Evolutionary conservation across 2,329 filamentous ascomycete genomes (phyloP).

Genomic region (Colletotrichum australisinense): DNA sequence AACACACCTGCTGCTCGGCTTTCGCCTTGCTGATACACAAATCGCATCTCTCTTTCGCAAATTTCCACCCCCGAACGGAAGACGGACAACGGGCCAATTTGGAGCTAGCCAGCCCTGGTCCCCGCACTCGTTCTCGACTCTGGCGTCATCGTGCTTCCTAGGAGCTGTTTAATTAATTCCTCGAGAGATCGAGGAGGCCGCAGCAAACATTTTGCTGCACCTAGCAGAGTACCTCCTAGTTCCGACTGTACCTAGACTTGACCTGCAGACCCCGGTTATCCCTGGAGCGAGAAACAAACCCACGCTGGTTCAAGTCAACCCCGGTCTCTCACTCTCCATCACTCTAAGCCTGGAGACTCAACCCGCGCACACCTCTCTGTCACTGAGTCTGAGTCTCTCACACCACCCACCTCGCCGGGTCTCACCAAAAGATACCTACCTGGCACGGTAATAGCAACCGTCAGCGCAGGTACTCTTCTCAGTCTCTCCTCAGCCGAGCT

Average conservation of each 20-base stretch:
- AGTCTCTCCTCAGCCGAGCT: constrained; percentile 18
- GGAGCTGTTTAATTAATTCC: constrained; percentile 16
- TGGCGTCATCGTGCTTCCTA: constrained; percentile 36
- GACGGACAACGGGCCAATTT: neutral
- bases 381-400: neutral
- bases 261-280: constrained; percentile 8
- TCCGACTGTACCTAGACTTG: neutral
- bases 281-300: constrained; percentile 18
- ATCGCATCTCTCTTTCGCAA: neutral
- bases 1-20: neutral
- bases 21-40: neutral
- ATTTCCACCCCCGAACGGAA: constrained; percentile 11
- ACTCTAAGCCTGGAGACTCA: no score
- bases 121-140: constrained; percentile 19
- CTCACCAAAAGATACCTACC: constrained; percentile 10
- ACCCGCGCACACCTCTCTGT: neutral
- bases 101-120: constrained; percentile 10
- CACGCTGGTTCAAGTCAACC: constrained; percentile 8
- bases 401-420: constrained; percentile 6
- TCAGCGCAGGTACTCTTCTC: constrained; percentile 3
- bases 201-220: constrained; percentile 4
- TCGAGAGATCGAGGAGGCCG: constrained; percentile 3
- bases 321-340: constrained; percentile 6
- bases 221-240: neutral
- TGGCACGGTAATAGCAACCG: constrained; percentile 16